Evolutionary conservation across 2,329 filamentous ascomycete species (phyloP), one percentile per base, ranked within the genome.

Genomic region (Alternaria brassicae): DNA sequence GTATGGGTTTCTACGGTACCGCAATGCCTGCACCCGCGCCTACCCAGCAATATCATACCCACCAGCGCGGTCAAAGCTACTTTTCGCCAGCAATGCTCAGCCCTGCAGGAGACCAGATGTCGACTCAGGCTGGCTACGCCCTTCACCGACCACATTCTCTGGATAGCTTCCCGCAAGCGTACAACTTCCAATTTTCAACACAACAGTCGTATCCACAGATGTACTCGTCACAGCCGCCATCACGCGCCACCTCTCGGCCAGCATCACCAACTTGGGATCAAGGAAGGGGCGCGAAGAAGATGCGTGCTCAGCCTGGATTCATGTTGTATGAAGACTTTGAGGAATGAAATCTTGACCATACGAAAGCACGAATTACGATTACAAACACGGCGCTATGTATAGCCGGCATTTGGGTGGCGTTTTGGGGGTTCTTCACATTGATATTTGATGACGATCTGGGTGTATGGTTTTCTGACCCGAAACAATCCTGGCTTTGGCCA

Each of bases 221-320:
- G 9, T 72, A 68, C 39, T 63, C 66, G 30, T 74, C 72, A 5
- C 70, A 71, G 19, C 70, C 72, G 8, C 66, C 60, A 15, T 74
- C 72, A n/a, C 61, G 65, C 13, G 60, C 60, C 34, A 58, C 63
- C 7, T 68, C 65, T 41, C 58, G 72, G 27, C 71, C 72, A 39
- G 70, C 71, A 12, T 74, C 72, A 12, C 72, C 72, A 19, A 66
- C 67, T 2, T 74, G 71, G 71, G 70, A 72, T 10, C 68, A 73
- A 53, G 70, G 69, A 17, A 37, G 63, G 28, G 56, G 58, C 21
- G 62, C 56, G 5, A 71, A 70, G 54, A 71, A 71, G 56, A 71
- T 71, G 62, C 63, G 59, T 25, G 52, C 56, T 17, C 61, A 59
- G 15, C 58, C 59, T 15, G 58, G 60, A n/a, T 68, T 68, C 61